phyloP scores from a whole-genome alignment of 2,329 filamentous ascomycete genomes.

The Fusarium denticulatum region DNA sequence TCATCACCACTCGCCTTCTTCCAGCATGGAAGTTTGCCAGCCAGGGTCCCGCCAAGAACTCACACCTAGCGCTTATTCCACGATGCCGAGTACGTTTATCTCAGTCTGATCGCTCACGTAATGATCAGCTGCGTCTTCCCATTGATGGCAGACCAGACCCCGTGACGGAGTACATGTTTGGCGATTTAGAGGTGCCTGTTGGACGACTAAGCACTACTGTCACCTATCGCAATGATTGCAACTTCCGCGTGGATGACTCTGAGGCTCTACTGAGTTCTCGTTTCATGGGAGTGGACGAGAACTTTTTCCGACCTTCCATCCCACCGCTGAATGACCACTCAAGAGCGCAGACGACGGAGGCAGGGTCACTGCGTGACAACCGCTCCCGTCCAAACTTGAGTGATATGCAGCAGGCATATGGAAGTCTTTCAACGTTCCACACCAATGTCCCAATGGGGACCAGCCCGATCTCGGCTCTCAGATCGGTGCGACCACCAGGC shows the following conservation, averaged over 20 bases:
- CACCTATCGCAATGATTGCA: constrained; percentile 86
- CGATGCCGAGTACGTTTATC: constrained; percentile 81
- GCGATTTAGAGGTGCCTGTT: constrained; percentile 84
- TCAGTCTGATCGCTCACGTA: constrained; percentile 61
- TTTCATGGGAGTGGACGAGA: constrained; percentile 91
- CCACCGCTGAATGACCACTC: constrained; percentile 61
- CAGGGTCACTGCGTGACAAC: constrained; percentile 80
- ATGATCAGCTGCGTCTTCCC: constrained; percentile 69
- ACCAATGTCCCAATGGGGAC: constrained; percentile 80
- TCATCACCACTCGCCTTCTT: constrained; percentile 81
- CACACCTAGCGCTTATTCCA: constrained; percentile 74
- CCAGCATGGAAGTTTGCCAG: constrained; percentile 87
- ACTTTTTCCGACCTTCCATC: constrained; percentile 84
- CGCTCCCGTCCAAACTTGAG: constrained; percentile 57
- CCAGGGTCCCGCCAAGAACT: constrained; percentile 76
- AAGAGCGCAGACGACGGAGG: constrained; percentile 58
- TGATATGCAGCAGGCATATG: constrained; percentile 83
- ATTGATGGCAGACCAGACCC: constrained; percentile 52
- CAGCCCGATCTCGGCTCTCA: constrained; percentile 85
- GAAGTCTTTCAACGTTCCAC: constrained; percentile 89
- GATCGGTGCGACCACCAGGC: constrained; percentile 70
- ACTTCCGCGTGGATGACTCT: constrained; percentile 90
- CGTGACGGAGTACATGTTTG: constrained; percentile 82
- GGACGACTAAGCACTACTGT: constrained; percentile 85
- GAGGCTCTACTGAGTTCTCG: constrained; percentile 91